These are phyloP conservation scores for Trichoderma oligosporum DNA, from an alignment of 2,329 filamentous ascomycete species.

Conservation along the genomic window DNA sequence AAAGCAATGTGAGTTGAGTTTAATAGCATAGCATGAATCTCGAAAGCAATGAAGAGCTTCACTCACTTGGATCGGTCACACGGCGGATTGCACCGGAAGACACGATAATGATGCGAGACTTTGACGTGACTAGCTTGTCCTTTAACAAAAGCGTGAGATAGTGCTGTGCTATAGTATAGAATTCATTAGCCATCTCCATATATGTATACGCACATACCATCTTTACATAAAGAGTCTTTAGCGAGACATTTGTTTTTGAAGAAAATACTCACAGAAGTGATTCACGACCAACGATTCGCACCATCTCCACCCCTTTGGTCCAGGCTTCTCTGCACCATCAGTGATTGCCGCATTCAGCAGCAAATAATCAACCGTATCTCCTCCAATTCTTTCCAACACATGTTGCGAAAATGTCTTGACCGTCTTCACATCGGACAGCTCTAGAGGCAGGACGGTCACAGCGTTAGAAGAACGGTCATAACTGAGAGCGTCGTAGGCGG, in stretches of 20 bases:
- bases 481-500: conserved; percentile 41
- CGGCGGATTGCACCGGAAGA: conserved; percentile 47
- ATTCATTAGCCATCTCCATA: neutral
- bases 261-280: conserved; percentile 43
- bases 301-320: conserved; percentile 45
- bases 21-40: neutral
- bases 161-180: conserved; percentile 43
- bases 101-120: conserved; percentile 47
- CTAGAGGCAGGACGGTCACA: conserved; percentile 46
- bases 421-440: conserved; percentile 42
- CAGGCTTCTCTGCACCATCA: conserved; percentile 35
- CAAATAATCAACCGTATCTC: conserved; percentile 45
- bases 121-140: conserved; percentile 45
- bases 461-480: conserved; percentile 40
- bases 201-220: too few relatives aligned
- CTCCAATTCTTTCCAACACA: conserved; percentile 40
- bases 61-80: conserved; percentile 39
- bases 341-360: conserved; percentile 48
- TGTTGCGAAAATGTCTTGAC: conserved; percentile 47
- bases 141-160: conserved; percentile 49
- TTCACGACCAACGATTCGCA: conserved; percentile 50
- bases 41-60: neutral
- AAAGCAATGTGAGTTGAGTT: neutral
- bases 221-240: too few relatives aligned
- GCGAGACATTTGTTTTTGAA: neutral